phyloP scores from a whole-genome alignment of 163 green algal genomes.

The Scenedesmus sp. region DNA sequence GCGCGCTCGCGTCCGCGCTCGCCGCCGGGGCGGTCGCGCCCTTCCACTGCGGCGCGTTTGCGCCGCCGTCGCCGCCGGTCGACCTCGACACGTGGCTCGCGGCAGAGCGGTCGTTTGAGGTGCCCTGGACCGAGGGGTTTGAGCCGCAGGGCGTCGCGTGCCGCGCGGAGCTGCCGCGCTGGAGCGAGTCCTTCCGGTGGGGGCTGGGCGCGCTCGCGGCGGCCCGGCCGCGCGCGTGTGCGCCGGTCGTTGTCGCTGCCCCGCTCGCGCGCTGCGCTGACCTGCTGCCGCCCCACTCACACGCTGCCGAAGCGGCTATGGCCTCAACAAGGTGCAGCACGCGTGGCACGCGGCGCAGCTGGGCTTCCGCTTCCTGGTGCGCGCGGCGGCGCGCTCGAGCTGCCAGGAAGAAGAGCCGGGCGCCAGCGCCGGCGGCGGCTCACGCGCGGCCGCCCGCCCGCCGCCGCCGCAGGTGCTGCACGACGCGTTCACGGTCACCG shows the following conservation, averaged over 20 bases:
- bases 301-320: conserved; percentile 59
- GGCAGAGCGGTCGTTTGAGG: not conserved
- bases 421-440: too few species aligned
- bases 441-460: too few species aligned
- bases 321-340: conserved; percentile 67
- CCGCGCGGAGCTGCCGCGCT: conserved; percentile 29
- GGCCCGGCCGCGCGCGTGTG: too few species aligned
- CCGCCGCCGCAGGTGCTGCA: conserved; percentile 25
- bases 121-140: not conserved
- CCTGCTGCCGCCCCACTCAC: too few species aligned
- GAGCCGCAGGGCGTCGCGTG: conserved; percentile 48
- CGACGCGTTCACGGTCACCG: conserved; percentile 45
- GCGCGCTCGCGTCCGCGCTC: conserved; percentile 23
- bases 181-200: conserved; percentile 38
- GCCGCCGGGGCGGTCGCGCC: conserved; percentile 5
- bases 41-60: conserved; percentile 53
- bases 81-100: conserved; percentile 24
- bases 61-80: conserved; percentile 25
- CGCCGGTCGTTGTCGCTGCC: not conserved
- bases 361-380: conserved; percentile 54
- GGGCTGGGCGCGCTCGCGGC: too few species aligned
- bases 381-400: not conserved
- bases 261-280: conserved; percentile 45
- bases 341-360: conserved; percentile 44
- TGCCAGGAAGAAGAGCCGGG: not conserved